Conservation (phyloP, 2,329 filamentous ascomycete genomes). For the Trichoderma koningii region DNA sequence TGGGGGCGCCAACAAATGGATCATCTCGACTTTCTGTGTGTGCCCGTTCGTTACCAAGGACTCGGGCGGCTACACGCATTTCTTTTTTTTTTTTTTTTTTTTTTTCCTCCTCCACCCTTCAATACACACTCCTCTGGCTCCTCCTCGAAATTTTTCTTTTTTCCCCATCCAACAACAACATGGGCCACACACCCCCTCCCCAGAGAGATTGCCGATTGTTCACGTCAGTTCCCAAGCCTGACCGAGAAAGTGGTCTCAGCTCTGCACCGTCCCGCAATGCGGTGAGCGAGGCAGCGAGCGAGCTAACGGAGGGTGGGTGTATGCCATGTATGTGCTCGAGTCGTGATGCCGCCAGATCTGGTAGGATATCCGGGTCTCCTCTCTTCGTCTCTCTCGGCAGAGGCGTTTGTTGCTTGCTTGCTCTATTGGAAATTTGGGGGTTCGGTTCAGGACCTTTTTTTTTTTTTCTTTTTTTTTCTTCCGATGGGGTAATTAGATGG, state of each 20-base stretch:
- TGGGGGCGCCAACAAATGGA: neutral
- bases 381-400: neutral
- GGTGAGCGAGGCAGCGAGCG: constrained; percentile 12
- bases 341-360: constrained; percentile 9
- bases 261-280: constrained; percentile 25
- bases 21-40: neutral
- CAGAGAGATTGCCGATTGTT: constrained; percentile 13
- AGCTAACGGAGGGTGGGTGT: neutral
- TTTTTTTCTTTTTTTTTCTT: too few relatives aligned
- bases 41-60: constrained; percentile 6
- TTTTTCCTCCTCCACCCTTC: neutral
- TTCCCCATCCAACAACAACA: neutral
- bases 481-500: neutral
- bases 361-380: neutral
- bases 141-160: neutral
- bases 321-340: neutral
- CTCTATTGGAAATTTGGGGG: constrained; percentile 5
- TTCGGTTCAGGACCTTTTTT: too few relatives aligned
- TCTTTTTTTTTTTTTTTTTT: neutral
- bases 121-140: neutral
- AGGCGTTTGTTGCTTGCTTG: neutral
- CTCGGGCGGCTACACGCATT: constrained; percentile 14
- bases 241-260: constrained; percentile 17
- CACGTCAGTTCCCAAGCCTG: constrained; percentile 7
- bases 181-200: neutral